Evolutionary conservation across 139 green algal genomes (phyloP).

Genomic region (Asterochloris erici): DNA sequence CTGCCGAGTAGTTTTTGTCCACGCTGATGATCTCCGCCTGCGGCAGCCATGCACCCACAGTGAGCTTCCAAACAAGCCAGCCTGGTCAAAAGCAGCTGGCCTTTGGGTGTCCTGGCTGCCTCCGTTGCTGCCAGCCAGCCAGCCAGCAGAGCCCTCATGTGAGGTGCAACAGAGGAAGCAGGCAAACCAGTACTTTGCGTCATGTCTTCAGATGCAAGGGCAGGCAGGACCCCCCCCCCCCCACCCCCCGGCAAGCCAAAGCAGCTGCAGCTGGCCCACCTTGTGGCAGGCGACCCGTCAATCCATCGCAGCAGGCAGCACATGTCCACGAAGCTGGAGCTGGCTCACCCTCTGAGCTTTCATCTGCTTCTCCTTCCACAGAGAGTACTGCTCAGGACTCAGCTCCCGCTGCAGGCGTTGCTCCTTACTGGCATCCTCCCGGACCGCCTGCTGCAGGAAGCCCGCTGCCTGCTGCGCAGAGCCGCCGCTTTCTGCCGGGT

Average conservation of each 20-base stretch:
- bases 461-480: constrained; percentile 2
- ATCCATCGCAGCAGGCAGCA: neutral
- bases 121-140: too few species aligned
- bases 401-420: neutral
- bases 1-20: constrained; percentile 37
- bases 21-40: constrained; percentile 60
- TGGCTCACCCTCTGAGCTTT: neutral
- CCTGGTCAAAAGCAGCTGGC: too few species aligned
- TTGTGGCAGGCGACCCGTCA: neutral
- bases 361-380: constrained; percentile 15
- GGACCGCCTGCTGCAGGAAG: constrained; percentile 11
- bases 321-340: neutral
- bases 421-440: neutral
- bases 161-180: too few species aligned
- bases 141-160: too few species aligned
- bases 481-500: too few species aligned
- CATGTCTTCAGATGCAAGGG: too few species aligned
- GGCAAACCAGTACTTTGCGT: too few species aligned
- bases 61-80: too few species aligned
- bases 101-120: too few species aligned
- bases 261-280: too few species aligned
- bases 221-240: too few species aligned
- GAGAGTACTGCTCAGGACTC: neutral
- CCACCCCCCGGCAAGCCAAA: too few species aligned
- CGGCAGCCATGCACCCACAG: neutral